A percentile compares a stretch with the other conserved stretches of the same genome.
These are phyloP conservation scores for Blastobotrys terrestris DNA, from an alignment of 805 yeast genomes.

Conservation along the genomic window DNA sequence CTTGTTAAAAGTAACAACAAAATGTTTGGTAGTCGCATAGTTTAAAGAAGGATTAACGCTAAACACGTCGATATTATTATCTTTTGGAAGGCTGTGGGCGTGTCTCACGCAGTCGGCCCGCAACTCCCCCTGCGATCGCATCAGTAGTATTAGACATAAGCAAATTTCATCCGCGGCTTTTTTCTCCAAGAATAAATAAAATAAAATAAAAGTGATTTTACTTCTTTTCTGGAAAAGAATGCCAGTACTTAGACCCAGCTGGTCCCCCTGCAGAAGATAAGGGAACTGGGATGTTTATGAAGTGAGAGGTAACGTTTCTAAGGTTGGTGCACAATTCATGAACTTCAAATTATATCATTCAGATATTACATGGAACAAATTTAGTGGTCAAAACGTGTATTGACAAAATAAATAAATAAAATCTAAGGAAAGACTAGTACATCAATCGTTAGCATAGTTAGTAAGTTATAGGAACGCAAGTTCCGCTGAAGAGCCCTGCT, in stretches of 20 bases:
- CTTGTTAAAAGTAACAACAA: neutral
- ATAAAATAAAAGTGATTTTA: too few species aligned
- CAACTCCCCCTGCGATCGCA: neutral
- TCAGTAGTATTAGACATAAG: neutral
- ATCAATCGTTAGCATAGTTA: conserved; percentile 1
- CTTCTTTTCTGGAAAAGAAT: too few species aligned
- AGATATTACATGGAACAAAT: too few species aligned
- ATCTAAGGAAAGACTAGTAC: neutral
- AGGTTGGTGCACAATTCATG: too few species aligned
- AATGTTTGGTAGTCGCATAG: neutral
- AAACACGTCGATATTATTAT: neutral
- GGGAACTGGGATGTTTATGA: too few species aligned
- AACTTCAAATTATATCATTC: too few species aligned
- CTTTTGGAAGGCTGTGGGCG: neutral
- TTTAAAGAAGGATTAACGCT: neutral
- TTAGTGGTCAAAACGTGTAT: neutral
- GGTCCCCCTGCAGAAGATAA: too few species aligned
- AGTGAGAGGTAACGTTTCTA: too few species aligned
- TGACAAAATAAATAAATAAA: neutral
- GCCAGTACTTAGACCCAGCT: too few species aligned
- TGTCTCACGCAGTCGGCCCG: neutral
- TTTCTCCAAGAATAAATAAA: too few species aligned
- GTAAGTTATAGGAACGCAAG: conserved; percentile 27
- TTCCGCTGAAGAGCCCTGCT: conserved; percentile 23
- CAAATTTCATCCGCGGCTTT: too few species aligned